Conservation (phyloP, 2,329 filamentous ascomycete genomes). For the Phaeosphaeriaceae sp. region DNA sequence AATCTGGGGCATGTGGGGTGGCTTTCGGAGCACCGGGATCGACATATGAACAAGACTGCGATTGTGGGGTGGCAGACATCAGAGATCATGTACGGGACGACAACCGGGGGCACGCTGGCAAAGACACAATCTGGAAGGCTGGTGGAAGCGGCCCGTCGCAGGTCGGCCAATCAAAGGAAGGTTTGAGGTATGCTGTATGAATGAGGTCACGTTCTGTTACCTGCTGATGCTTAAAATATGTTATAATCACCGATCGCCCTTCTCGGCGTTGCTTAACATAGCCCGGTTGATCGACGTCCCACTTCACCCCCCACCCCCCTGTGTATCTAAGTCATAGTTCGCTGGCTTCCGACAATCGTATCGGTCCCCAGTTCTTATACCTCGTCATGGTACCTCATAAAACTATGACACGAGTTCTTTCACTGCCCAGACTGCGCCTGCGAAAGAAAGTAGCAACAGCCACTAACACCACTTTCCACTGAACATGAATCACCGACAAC, state of each 20-base stretch:
- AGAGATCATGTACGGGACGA: neutral
- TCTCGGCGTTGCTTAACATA: too few species aligned
- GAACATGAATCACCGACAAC: neutral
- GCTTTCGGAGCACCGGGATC: constrained; percentile 1
- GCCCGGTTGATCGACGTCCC: too few species aligned
- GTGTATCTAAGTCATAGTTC: too few species aligned
- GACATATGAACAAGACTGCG: neutral
- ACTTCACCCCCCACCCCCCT: too few species aligned
- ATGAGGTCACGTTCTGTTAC: too few species aligned
- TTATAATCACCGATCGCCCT: too few species aligned
- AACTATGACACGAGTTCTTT: neutral
- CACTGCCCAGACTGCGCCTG: neutral
- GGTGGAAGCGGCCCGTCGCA: neutral
- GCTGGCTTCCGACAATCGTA: too few species aligned
- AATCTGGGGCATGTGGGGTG: neutral
- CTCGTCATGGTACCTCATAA: neutral
- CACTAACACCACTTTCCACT: neutral
- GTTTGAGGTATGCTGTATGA: neutral
- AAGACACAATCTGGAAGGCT: neutral
- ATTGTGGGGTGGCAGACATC: constrained; percentile 2
- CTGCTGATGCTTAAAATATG: too few species aligned
- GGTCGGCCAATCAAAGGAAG: neutral
- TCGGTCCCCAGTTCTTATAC: too few species aligned
- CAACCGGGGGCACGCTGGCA: neutral
- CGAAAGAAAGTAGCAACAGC: neutral